Evolutionary conservation across 179 eudicot genomes (phyloP).

Genomic region (Silene noctiflora): DNA sequence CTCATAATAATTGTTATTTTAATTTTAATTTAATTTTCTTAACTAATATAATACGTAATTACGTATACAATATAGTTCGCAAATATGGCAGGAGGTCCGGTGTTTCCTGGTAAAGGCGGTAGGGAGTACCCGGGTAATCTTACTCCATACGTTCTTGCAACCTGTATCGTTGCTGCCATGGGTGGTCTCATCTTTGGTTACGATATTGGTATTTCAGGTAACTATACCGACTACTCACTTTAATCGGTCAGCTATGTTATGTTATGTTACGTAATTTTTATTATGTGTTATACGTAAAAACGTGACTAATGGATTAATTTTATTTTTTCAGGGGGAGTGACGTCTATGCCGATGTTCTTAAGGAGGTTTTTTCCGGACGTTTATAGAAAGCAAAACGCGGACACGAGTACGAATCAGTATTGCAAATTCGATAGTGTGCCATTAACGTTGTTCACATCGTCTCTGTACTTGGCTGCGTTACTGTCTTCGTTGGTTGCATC

Average conservation of each 20-base stretch:
- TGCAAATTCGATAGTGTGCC: constrained; percentile 42
- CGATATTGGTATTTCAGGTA: constrained; percentile 26
- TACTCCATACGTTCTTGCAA: constrained; percentile 28
- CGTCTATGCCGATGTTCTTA: constrained; percentile 39
- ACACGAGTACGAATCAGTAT: constrained; percentile 30
- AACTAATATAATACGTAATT: background rate
- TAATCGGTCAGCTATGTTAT: no score
- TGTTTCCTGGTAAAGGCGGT: constrained; percentile 16
- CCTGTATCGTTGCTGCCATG: constrained; percentile 40
- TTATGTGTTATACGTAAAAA: background rate
- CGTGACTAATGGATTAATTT: background rate
- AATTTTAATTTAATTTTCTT: no score
- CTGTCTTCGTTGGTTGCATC: constrained; percentile 38
- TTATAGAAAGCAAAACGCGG: constrained; percentile 24
- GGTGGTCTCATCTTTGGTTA: constrained; percentile 42
- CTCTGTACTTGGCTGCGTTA: constrained; percentile 40
- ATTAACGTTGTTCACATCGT: constrained; percentile 43
- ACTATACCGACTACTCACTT: no score
- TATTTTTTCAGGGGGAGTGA: constrained; percentile 35
- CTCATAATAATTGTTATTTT: background rate
- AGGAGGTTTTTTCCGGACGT: constrained; percentile 32
- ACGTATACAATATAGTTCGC: no score
- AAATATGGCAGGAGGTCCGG: background rate
- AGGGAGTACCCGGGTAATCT: constrained; percentile 37
- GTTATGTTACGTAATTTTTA: no score